Evolutionary conservation across 768 basidiomycete species (phyloP), one percentile per base, ranked within the genome.

Genomic region (Neoboletus magnificus): DNA sequence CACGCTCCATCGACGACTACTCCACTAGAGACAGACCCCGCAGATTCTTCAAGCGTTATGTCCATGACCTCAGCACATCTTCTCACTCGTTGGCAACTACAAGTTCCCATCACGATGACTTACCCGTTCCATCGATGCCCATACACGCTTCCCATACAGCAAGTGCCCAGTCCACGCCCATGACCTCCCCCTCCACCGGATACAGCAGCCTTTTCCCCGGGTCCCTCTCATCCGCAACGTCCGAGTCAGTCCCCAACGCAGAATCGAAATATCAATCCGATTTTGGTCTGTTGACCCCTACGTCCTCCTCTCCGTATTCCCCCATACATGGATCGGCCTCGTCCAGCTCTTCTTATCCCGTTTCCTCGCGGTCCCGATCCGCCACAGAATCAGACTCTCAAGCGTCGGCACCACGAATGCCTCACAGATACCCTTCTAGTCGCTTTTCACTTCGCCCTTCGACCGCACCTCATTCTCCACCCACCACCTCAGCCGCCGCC

Each of bases 101-200:
- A 11, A 23, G 8, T 5, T 58, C 60, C 3, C 54, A 53, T 51
- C 60, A 53, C 30, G 55, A 57, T 30, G 58, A 63, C 42, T 33
- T 57, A 12, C 56, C 58, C 11, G 37, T 42, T 11, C 52, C 55
- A 10, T 57, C 58, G 4, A 3, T 39, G n/a, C 56, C 42, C 27
- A 42, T 43, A 1, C 55, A 39, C 9, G 35, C 52, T 10, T 36
- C 52, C 25, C 57, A 47, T 7, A 29, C 43, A 18, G 18, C 64
- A 1, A 69, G 70, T 32, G 1, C 55, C 11, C 62, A 67, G 0
- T 70, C 68, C 3, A 68, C 68, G 0, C 69, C 70, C 4, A 48
- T 60, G 41, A 70, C 64, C 0, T 64, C 68, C 0, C 58, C 66
- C 1, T 70, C 68, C 8, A 70, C 62, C 1, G 63, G 32, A 3